A percentile compares a stretch with the other conserved stretches of the same genome.
Conservation (phyloP, 2,329 filamentous ascomycete species). For the Shiraia sp. region DNA sequence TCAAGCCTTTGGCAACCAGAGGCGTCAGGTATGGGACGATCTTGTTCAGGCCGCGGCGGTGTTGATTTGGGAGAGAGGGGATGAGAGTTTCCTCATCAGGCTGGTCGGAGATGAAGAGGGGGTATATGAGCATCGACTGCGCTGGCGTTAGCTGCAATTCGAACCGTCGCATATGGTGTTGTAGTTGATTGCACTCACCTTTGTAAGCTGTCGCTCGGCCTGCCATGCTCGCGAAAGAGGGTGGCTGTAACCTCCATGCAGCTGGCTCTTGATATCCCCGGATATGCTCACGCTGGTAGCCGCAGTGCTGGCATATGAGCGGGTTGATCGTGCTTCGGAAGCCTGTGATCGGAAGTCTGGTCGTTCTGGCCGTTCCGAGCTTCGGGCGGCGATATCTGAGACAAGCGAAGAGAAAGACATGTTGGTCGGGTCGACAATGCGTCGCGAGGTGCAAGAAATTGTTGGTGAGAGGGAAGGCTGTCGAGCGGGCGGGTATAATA, state of each 20-base stretch:
- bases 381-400: conserved; percentile 56
- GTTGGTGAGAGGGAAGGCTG: no score
- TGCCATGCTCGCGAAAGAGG: conserved; percentile 57
- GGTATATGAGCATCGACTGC: conserved; percentile 98
- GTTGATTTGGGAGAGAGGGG: conserved; percentile 86
- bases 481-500: neutral
- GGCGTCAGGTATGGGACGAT: conserved; percentile 82
- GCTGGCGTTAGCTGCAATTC: conserved; percentile 19
- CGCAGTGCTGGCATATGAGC: conserved; percentile 56
- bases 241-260: conserved; percentile 58
- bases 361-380: conserved; percentile 40
- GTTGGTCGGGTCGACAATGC: conserved; percentile 5
- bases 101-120: conserved; percentile 92
- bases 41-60: conserved; percentile 85
- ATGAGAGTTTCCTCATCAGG: conserved; percentile 91
- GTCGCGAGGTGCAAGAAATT: no score
- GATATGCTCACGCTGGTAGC: conserved; percentile 58
- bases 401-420: conserved; percentile 60
- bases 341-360: conserved; percentile 51
- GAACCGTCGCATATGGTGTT: no score
- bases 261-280: conserved; percentile 56
- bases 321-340: conserved; percentile 51
- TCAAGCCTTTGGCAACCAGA: conserved; percentile 84
- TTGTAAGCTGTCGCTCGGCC: conserved; percentile 57
- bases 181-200: conserved; percentile 36